Base-by-base conservation (phyloP, 176 grass and related monocot genomes). In the Triticum urartu region DNA sequence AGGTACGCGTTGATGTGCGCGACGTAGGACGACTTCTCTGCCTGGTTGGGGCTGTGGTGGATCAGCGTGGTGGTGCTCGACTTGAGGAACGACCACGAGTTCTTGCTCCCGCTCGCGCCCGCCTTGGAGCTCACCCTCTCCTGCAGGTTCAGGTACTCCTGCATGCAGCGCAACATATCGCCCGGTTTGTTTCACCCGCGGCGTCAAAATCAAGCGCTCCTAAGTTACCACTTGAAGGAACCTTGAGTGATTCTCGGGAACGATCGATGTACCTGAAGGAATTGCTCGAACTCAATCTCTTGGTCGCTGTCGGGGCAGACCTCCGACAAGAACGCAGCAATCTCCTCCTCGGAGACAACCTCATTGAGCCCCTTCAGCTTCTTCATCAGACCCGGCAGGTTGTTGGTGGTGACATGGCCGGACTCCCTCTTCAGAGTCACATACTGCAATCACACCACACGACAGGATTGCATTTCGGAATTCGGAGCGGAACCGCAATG, bases 11-110 rank as follows among this genome's bases (percentile, higher is more conserved):
- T 98, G 87, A 98, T 98, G 72, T 98, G 96, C 6, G 93, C 81
- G n/a, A 95, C 96, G 45, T 98, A 98, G 7, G 96, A 98, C 6
- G 93, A 76, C 87, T 98, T 98, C 86, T 98, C 96, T 6, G 93
- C 88, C 40, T 94, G 93, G 32, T 98, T 98, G 38, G 94, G 93
- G 43, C 89, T 95, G 74, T 98, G 96, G 74, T 98, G 96, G 86
- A 98, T 42, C 73, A 94, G 59, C 21, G 96, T 98, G 32, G 96
- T 98, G 63, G 72, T 95, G 77, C 84, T 95, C 62, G 96, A 89
- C 85, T 94, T 98, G 79, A 98, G 91, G 86, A 98, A 98, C 15
- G 92, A 52, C 8, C 91, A 92, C 36, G 88, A 87, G 36, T 59
- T 94, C 78, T 95, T 95, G 59, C 77, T 71, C 10, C 68, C 83